Conservation (phyloP, 1,284 basidiomycete species). For the Ganoderma lucidum region DNA sequence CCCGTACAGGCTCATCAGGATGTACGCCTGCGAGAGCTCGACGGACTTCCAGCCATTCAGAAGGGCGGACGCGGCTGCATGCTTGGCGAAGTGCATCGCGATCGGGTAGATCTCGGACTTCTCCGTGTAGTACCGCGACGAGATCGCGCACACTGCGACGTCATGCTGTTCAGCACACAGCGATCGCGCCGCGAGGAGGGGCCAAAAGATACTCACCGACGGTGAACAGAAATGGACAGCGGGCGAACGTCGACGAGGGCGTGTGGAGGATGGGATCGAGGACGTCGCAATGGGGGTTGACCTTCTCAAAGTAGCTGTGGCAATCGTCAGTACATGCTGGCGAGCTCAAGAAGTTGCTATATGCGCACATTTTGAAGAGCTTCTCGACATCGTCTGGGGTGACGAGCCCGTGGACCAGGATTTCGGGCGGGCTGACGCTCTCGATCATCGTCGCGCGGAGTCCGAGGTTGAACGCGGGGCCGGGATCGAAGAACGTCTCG, state of each 20-base stretch:
- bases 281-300: constrained; percentile 81
- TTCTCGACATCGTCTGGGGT: constrained; percentile 83
- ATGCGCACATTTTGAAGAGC: constrained; percentile 83
- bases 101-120: constrained; percentile 85
- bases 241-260: constrained; percentile 72
- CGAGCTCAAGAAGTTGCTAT: not conserved
- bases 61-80: constrained; percentile 79
- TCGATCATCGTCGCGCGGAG: constrained; percentile 81
- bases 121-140: constrained; percentile 76
- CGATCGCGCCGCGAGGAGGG: not conserved
- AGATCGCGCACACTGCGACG: constrained; percentile 74
- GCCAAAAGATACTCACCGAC: constrained; percentile 63
- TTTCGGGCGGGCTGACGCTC: constrained; percentile 82
- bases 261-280: constrained; percentile 80
- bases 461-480: constrained; percentile 73
- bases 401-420: constrained; percentile 82
- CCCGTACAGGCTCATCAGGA: constrained; percentile 81
- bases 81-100: constrained; percentile 88
- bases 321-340: constrained; percentile 10
- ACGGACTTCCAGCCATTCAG: constrained; percentile 81
- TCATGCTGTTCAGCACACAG: not conserved
- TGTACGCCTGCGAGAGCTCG: constrained; percentile 66
- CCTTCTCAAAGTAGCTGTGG: constrained; percentile 66
- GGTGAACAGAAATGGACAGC: constrained; percentile 85
- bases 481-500: constrained; percentile 83